Base-by-base conservation (phyloP, 768 basidiomycete genomes). In the Panaeolus papilionaceus region DNA sequence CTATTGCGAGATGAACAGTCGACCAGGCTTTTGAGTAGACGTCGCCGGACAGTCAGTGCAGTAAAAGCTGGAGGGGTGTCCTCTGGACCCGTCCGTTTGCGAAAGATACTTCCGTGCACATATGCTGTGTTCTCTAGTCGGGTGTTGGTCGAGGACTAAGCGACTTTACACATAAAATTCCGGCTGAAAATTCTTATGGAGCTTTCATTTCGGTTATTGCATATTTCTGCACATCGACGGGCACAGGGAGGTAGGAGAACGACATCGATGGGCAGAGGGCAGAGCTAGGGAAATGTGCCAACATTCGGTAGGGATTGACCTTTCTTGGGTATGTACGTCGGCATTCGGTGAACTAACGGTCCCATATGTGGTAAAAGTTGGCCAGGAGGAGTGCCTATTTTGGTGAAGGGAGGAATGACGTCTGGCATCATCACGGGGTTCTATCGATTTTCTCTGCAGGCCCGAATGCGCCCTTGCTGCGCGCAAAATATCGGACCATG, bases 391-490 rank as follows among this genome's bases (percentile, higher is more conserved):
- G 33, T 58, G 33, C 33, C 54, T 28, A 18, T 28, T 58, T 33
- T 58, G 28, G 54, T 58, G 54, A 58, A 58, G 33, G 54, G 54
- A 28, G 11, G 54, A 58, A 58, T 58, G 54, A 58, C 54, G 54
- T 33, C 54, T 58, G 54, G 28, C 54, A 58, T 58, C 54, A 58
- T 58, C 54, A 58, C 54, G 54, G 14, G 54, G 33, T 58, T 33
- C 54, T 14, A 58, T 58, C 28, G 54, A 33, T 58, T 58, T 58
- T 58, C 54, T 33, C 54, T 58, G 28, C 54, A 58, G 54, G 54
- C 33, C 54, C 54, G 54, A 58, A 58, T 58, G 54, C 54, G 33
- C 54, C 47, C 54, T 58, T 58, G 54, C 54, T 58, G 26, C 54
- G 28, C 33, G 26, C 33, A 37, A 16, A 28, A 58, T 33, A 58